phyloP scores from a whole-genome alignment of 2,329 filamentous ascomycete genomes.

The Fusarium equiseti region DNA sequence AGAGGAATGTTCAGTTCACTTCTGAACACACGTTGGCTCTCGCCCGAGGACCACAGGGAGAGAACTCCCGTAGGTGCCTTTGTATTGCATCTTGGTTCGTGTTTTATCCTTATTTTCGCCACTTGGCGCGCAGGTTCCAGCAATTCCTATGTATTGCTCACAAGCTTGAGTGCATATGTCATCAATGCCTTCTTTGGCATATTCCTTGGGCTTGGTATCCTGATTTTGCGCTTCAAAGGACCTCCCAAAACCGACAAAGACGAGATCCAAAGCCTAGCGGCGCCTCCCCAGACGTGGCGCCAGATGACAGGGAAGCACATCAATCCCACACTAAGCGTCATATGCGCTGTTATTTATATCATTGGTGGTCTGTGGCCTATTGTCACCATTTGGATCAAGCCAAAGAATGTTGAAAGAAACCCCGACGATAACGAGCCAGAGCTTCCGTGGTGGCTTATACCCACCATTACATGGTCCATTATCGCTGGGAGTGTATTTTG shows the following conservation, averaged over 20 bases:
- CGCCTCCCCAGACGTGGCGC: slow-evolving; percentile 45
- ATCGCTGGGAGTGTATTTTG: slow-evolving; percentile 48
- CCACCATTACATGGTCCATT: slow-evolving; percentile 49
- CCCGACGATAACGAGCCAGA: background rate
- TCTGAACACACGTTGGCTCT: slow-evolving; percentile 48
- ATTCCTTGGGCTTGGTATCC: slow-evolving; percentile 52
- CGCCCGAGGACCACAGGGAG: slow-evolving; percentile 53
- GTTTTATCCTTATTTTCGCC: slow-evolving; percentile 52
- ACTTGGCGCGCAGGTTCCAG: slow-evolving; percentile 46
- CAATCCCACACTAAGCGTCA: slow-evolving; percentile 49
- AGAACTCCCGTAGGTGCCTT: slow-evolving; percentile 54
- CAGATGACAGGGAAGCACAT: slow-evolving; percentile 51
- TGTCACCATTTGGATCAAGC: slow-evolving; percentile 51
- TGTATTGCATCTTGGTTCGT: slow-evolving; percentile 51
- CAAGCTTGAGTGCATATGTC: slow-evolving; percentile 50
- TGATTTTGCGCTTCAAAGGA: slow-evolving; percentile 52
- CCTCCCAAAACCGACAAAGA: slow-evolving; percentile 46
- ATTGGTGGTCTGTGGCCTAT: slow-evolving; percentile 52
- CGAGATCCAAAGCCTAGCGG: slow-evolving; percentile 20
- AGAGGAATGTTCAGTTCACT: slow-evolving; percentile 49
- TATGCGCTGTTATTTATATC: slow-evolving; percentile 49
- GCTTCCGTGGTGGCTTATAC: slow-evolving; percentile 50
- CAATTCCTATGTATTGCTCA: slow-evolving; percentile 50
- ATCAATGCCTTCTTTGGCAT: slow-evolving; percentile 53
- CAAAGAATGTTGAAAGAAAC: slow-evolving; percentile 2